A percentile compares a stretch with the other conserved stretches of the same genome.
Conservation (phyloP, 495 filamentous ascomycete species). For the Penicillium cataractarum region DNA sequence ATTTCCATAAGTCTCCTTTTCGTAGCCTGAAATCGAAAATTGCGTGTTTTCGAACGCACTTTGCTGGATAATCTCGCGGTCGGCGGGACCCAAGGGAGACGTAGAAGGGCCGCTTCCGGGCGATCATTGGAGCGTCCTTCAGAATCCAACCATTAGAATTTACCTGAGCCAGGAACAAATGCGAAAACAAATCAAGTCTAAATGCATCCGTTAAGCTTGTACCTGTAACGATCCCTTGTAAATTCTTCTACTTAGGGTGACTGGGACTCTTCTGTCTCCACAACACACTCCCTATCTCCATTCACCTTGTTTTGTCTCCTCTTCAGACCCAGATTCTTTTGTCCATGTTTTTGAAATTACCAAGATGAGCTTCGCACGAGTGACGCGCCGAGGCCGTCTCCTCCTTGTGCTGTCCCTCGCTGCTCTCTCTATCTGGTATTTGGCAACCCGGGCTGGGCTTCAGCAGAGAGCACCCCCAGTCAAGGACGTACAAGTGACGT, state of each 20-base stretch:
- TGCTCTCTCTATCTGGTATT: slow-evolving; percentile 12
- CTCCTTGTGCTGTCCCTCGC: slow-evolving; percentile 5
- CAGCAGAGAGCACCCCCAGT: neutral
- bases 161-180: neutral
- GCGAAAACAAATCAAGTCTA: neutral
- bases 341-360: slow-evolving; percentile 7
- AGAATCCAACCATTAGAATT: neutral
- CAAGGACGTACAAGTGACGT: neutral
- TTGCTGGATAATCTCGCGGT: neutral
- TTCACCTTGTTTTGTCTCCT: neutral
- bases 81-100: neutral
- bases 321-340: neutral
- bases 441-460: neutral
- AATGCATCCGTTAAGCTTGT: neutral
- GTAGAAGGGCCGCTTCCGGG: slow-evolving; percentile 3
- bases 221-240: neutral
- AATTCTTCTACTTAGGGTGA: neutral
- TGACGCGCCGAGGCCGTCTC: slow-evolving; percentile 13
- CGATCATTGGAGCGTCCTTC: neutral
- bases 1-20: too few species aligned
- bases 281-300: neutral
- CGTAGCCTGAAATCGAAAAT: neutral
- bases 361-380: slow-evolving; percentile 2
- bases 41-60: neutral
- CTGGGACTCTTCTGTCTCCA: neutral